phyloP scores from a whole-genome alignment of 257 asterid species.

The Capsicum baccatum region DNA sequence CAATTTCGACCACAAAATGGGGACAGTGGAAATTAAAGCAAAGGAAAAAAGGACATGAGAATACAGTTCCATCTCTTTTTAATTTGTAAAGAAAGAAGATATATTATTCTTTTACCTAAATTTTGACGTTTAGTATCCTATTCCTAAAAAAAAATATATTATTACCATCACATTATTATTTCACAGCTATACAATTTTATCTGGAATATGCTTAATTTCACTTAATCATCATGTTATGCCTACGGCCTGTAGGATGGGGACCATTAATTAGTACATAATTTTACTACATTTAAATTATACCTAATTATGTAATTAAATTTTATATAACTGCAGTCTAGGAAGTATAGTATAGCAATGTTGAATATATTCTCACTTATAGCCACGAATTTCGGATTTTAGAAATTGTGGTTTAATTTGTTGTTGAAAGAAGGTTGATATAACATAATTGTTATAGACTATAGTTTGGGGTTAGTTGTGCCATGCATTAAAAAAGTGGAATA shows the following conservation, averaged over 20 bases:
- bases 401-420: not conserved
- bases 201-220: constrained; percentile 16
- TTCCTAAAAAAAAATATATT: constrained; percentile 21
- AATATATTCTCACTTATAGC: not conserved
- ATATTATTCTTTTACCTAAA: not conserved
- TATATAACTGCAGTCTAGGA: not conserved
- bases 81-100: not conserved
- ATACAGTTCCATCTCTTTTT: not conserved
- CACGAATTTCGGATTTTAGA: not conserved
- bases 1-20: not conserved
- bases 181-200: constrained; percentile 17
- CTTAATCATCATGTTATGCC: constrained; percentile 37
- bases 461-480: not conserved
- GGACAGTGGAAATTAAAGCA: not conserved
- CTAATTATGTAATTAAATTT: not conserved
- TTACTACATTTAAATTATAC: not conserved
- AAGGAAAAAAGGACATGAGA: not conserved
- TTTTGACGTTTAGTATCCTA: constrained; percentile 27
- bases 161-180: not conserved
- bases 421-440: not conserved
- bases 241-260: constrained; percentile 33
- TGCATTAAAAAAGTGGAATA: not conserved
- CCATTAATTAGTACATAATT: constrained; percentile 24
- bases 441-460: not conserved
- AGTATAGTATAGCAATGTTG: not conserved